Percentiles rank a stretch among this genome's conserved stretches.
Evolutionary conservation across 768 basidiomycete species (phyloP).

Genomic region (Suillus clintonianus): DNA sequence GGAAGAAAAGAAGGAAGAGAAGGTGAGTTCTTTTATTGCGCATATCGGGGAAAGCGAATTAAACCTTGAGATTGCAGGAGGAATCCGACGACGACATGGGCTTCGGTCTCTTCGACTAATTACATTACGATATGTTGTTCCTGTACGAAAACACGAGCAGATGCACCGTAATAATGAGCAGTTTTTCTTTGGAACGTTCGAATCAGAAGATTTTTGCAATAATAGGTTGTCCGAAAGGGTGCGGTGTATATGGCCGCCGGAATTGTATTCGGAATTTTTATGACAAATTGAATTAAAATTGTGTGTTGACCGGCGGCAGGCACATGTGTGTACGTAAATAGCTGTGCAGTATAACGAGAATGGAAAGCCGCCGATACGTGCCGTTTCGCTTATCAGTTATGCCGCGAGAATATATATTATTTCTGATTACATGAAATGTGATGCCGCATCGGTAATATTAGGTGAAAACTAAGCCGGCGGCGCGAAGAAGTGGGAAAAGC

Average conservation of each 20-base stretch:
- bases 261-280: slow-evolving; percentile 1
- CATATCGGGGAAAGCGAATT: slow-evolving; percentile 2
- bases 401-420: no score
- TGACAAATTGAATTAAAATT: neutral
- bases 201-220: slow-evolving; percentile 8
- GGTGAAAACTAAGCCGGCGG: slow-evolving; percentile 35
- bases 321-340: slow-evolving; percentile 13
- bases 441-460: slow-evolving; percentile 24
- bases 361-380: slow-evolving; percentile 4
- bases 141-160: slow-evolving; percentile 3
- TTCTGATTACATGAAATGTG: neutral
- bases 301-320: slow-evolving; percentile 19
- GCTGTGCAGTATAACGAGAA: neutral
- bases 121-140: slow-evolving; percentile 11
- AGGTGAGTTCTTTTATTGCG: slow-evolving; percentile 47
- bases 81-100: slow-evolving; percentile 99
- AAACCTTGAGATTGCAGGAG: slow-evolving; percentile 49
- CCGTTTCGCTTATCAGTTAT: neutral
- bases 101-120: slow-evolving; percentile 96
- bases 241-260: slow-evolving; percentile 9
- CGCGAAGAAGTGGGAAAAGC: slow-evolving; percentile 28
- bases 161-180: slow-evolving; percentile 10
- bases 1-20: slow-evolving; percentile 89
- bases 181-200: slow-evolving; percentile 7
- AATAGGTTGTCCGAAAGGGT: neutral